Conservation (phyloP, 192 early-diverging fungal species). For the Phycomyces nitens region DNA sequence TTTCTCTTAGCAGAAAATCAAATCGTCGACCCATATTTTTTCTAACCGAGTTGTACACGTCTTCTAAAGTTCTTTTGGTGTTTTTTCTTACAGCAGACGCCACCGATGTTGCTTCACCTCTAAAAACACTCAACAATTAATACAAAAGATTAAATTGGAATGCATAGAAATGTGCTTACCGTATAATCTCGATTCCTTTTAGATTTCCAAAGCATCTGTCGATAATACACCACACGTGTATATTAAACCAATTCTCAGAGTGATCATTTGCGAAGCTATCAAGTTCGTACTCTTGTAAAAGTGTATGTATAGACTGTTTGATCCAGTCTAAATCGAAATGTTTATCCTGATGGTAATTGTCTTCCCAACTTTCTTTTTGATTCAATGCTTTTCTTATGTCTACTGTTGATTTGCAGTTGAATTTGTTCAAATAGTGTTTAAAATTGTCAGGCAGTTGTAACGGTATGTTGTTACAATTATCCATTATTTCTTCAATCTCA, state of each 20-base stretch:
- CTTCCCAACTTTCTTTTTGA: slow-evolving; percentile 8
- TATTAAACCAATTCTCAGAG: slow-evolving; percentile 16
- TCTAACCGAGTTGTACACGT: slow-evolving; percentile 7
- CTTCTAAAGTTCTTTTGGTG: slow-evolving; percentile 11
- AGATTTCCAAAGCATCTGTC: slow-evolving; percentile 10
- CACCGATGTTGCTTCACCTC: slow-evolving; percentile 4
- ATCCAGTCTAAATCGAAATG: slow-evolving; percentile 12
- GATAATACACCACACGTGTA: slow-evolving; percentile 5
- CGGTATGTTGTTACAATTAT: neutral
- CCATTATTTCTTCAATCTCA: slow-evolving; percentile 9
- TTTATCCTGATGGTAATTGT: neutral
- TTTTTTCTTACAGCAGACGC: slow-evolving; percentile 13
- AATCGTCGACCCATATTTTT: slow-evolving; percentile 10
- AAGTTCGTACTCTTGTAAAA: slow-evolving; percentile 14
- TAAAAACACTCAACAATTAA: slow-evolving; percentile 9
- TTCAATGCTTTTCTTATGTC: slow-evolving; percentile 12
- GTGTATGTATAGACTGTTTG: neutral
- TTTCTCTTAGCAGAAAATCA: slow-evolving; percentile 5
- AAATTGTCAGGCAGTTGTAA: slow-evolving; percentile 8
- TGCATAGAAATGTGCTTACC: slow-evolving; percentile 9
- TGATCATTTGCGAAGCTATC: slow-evolving; percentile 10
- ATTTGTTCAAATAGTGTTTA: slow-evolving; percentile 9
- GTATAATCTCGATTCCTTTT: slow-evolving; percentile 5
- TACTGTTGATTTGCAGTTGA: slow-evolving; percentile 11
- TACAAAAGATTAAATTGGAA: slow-evolving; percentile 11